Base-by-base conservation (phyloP, 1,284 basidiomycete genomes). In the Golubevia pallescens region DNA sequence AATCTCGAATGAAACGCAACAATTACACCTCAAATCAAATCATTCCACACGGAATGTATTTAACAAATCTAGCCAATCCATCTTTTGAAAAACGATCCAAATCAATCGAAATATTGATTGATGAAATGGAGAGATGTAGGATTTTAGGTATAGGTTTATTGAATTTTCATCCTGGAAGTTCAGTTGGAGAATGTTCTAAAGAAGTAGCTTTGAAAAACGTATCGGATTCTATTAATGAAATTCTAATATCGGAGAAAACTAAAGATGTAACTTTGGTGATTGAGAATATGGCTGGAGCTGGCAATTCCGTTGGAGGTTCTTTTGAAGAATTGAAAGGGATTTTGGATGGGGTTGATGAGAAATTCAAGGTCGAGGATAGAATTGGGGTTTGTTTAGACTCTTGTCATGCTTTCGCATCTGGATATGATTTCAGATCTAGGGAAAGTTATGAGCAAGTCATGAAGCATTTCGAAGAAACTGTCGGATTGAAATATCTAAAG, bases 241-340 rank as follows among this genome's bases (percentile, higher is more conserved):
- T 69, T 1, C 73, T 73, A 48, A n/a, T n/a, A n/a, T n/a, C n/a
- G n/a, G 34, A 62, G 1, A 57, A 65, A 6, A 69, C 71, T 2
- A 55, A 62, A 4, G 61, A 60, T 8, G 68, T 72, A 52, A 59
- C 65, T 7, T 70, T 75, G 23, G 55, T 77, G 28, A 61, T 77
- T 52, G 73, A 77, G 51, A 77, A 75, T 58, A 77, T 77, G 75
- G 75, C 75, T 0, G 75, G 74, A 63, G 64, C 23, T 53, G 75
- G 74, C 20, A 75, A 71, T 6, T 59, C 73, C 38, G 68, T 77
- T 20, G 75, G 75, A 8, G 65, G 67, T 3, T 61, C 63, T 2
- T 66, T 75, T 3, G 24, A 61, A 42, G 75, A 77, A 42, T 67
- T 77, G 28, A 61, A 63, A 0, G 34, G 52, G 2, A 73, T 77